A percentile compares a stretch with the other conserved stretches of the same genome.
Evolutionary conservation across 2,329 filamentous ascomycete species (phyloP).

Genomic region (Hymenoscyphus fraxineus): DNA sequence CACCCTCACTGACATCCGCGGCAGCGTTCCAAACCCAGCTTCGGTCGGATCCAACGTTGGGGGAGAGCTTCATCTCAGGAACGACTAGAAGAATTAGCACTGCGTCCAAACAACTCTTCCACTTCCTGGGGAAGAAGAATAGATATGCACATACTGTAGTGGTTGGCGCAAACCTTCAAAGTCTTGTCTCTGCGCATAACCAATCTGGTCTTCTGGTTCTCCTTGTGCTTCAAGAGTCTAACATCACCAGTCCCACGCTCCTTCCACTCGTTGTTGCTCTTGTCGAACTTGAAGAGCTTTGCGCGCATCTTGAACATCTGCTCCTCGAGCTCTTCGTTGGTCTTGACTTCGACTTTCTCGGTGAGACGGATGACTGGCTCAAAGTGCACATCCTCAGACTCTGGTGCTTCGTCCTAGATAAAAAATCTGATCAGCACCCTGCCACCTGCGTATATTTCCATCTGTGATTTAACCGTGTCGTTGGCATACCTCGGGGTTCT

Average conservation of each 20-base stretch:
- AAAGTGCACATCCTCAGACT: conserved; percentile 93
- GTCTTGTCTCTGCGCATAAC: conserved; percentile 99
- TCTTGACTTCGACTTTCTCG: conserved; percentile 95
- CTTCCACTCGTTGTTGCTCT: conserved; percentile 94
- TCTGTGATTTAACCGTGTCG: neutral
- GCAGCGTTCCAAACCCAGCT: conserved; percentile 99
- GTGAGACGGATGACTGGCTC: conserved; percentile 94
- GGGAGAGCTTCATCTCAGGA: conserved; percentile 97
- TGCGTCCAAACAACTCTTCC: neutral
- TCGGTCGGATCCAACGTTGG: conserved; percentile 96
- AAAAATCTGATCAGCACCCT: conserved; percentile 18
- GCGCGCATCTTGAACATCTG: conserved; percentile 99
- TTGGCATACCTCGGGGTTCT: conserved; percentile 34
- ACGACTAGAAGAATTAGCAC: conserved; percentile 60
- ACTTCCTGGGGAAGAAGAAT: neutral
- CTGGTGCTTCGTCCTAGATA: conserved; percentile 65
- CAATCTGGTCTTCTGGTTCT: conserved; percentile 94
- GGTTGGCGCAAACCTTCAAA: conserved; percentile 99
- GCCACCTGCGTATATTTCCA: neutral
- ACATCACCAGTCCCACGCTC: conserved; percentile 97
- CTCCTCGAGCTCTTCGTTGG: conserved; percentile 97
- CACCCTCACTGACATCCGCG: conserved; percentile 96
- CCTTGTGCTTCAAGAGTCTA: conserved; percentile 95
- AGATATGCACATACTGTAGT: conserved; percentile 72
- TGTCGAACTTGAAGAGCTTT: conserved; percentile 98